Conservation (phyloP, 148 eudicot genomes). For the Gaultheria prostrata region DNA sequence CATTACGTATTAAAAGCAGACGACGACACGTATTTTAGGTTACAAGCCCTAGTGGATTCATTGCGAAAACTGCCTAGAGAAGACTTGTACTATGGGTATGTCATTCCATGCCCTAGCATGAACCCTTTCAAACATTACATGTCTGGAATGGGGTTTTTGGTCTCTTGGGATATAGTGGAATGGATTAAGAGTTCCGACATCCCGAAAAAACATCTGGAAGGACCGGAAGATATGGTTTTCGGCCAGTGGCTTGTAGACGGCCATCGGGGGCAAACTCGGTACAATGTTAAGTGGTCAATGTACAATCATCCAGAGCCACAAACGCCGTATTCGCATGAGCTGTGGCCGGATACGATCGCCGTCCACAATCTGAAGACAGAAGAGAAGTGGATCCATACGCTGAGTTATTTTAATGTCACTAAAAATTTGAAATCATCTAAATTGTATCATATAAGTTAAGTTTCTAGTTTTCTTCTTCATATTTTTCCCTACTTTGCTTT, state of each 20-base stretch:
- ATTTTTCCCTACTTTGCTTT: no score
- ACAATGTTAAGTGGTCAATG: constrained; percentile 88
- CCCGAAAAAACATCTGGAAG: constrained; percentile 48
- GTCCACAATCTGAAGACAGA: constrained; percentile 78
- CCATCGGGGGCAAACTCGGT: constrained; percentile 53
- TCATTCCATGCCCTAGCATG: constrained; percentile 82
- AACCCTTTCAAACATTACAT: constrained; percentile 65
- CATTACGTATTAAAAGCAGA: constrained; percentile 80
- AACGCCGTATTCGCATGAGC: constrained; percentile 57
- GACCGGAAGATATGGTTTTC: constrained; percentile 71
- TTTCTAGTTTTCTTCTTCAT: no score
- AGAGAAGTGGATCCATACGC: constrained; percentile 69
- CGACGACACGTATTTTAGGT: constrained; percentile 65
- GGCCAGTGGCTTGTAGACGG: constrained; percentile 78
- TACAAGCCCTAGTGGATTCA: constrained; percentile 59
- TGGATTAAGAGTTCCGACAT: constrained; percentile 73
- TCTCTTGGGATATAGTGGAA: constrained; percentile 85
- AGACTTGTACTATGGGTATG: constrained; percentile 85
- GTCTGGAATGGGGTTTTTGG: constrained; percentile 85
- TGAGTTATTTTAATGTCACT: constrained; percentile 74
- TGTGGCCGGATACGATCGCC: constrained; percentile 74
- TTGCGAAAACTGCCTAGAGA: constrained; percentile 59
- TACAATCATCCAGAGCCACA: constrained; percentile 76
- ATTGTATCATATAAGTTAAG: constrained; percentile 11
- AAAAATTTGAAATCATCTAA: constrained; percentile 62